phyloP scores from a whole-genome alignment of 139 green algal species.

The Micromonas commoda region DNA sequence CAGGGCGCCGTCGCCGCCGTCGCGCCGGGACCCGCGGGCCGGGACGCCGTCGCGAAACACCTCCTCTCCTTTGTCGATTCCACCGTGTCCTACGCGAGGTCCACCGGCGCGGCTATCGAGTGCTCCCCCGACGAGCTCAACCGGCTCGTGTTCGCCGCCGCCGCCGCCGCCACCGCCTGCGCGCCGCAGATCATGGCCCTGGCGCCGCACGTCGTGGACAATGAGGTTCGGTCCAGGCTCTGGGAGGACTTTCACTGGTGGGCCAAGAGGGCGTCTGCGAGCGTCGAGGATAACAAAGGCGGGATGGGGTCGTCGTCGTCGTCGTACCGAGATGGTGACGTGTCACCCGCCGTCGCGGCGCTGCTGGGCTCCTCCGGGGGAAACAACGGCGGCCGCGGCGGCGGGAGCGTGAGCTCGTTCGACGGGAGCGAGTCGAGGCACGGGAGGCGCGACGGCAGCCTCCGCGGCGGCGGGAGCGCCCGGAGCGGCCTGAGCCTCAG shows the following conservation, averaged over 20 bases:
- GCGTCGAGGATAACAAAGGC: not conserved
- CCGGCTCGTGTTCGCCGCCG: constrained; percentile 1
- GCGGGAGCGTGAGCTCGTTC: not conserved
- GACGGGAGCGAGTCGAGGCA: not conserved
- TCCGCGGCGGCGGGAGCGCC: no score
- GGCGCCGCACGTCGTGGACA: not conserved
- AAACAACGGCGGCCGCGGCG: no score
- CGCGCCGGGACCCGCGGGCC: not conserved
- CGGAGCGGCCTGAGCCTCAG: no score
- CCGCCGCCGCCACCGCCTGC: not conserved
- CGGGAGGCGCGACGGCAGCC: not conserved
- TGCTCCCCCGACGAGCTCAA: not conserved
- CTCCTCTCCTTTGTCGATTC: not conserved
- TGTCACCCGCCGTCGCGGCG: no score
- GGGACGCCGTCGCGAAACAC: not conserved
- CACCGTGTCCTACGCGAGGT: not conserved
- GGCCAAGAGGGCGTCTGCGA: not conserved
- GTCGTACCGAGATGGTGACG: no score
- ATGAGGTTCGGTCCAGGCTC: not conserved
- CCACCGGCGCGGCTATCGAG: not conserved
- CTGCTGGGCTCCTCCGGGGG: no score
- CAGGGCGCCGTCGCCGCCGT: not conserved
- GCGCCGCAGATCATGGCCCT: not conserved
- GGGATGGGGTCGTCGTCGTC: no score
- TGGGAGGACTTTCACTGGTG: not conserved